Evolutionary conservation across 2,329 filamentous ascomycete species (phyloP).

Genomic region (Graphium sp.): DNA sequence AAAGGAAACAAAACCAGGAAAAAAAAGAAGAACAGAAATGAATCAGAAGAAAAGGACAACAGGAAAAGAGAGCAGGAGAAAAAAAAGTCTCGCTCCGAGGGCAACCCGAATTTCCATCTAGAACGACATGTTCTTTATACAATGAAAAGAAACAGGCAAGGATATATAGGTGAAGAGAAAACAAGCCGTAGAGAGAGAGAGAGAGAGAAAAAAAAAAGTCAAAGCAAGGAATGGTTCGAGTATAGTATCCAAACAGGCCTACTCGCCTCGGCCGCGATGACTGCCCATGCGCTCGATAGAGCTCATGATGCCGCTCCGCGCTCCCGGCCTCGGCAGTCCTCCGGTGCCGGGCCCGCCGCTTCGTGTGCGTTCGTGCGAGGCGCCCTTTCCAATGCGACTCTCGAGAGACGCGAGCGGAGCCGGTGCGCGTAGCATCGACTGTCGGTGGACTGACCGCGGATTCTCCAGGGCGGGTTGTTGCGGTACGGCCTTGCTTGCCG

Average conservation of each 20-base stretch:
- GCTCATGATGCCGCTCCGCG: constrained; percentile 57
- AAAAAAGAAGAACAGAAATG: too few species aligned
- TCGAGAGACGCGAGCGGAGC: constrained; percentile 25
- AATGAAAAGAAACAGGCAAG: too few species aligned
- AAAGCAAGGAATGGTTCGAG: background rate
- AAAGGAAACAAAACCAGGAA: too few species aligned
- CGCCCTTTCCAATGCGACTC: constrained; percentile 27
- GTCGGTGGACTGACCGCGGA: constrained; percentile 34
- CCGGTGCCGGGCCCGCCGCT: constrained; percentile 17
- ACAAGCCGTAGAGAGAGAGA: constrained; percentile 8
- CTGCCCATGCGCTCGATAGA: constrained; percentile 81
- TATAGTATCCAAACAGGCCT: too few species aligned
- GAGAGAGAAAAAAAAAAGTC: constrained; percentile 12
- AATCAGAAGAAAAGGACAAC: too few species aligned
- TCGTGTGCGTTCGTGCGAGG: constrained; percentile 26
- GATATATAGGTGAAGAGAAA: background rate
- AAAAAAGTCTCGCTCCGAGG: too few species aligned
- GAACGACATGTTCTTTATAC: too few species aligned
- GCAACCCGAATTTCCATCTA: too few species aligned
- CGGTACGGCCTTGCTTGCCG: constrained; percentile 13
- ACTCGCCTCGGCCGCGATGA: constrained; percentile 25
- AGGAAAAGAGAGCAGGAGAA: too few species aligned
- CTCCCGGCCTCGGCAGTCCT: constrained; percentile 30
- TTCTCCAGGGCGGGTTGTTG: constrained; percentile 35
- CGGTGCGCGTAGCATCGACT: constrained; percentile 45